A percentile compares a stretch with the other conserved stretches of the same genome.
Conservation (phyloP, 768 basidiomycete genomes). For the Boletus vermiculosoides region DNA sequence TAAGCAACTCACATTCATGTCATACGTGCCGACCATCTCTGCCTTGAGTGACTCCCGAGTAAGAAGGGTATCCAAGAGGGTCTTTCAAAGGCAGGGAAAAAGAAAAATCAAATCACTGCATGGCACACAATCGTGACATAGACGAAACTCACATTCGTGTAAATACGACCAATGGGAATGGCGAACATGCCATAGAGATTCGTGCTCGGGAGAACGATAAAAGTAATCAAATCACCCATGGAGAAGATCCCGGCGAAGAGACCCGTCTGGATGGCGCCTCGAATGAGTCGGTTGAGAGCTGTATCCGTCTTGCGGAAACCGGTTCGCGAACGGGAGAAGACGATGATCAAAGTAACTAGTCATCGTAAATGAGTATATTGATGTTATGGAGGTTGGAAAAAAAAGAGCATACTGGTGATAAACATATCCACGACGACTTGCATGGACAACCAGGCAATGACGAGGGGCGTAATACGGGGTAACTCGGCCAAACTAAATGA, state of each 20-base stretch:
- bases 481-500: neutral
- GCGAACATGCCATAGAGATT: neutral
- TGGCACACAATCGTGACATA: neutral
- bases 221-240: neutral
- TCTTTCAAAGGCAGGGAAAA: neutral
- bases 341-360: neutral
- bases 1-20: neutral
- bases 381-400: neutral
- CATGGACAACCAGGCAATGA: neutral
- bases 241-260: neutral
- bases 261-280: neutral
- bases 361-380: neutral
- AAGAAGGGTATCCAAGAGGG: conserved; percentile 11
- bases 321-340: neutral
- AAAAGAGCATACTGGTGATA: neutral
- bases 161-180: neutral
- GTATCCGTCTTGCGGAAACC: neutral
- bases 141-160: neutral
- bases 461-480: neutral
- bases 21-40: neutral
- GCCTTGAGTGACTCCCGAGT: conserved; percentile 7
- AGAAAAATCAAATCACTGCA: neutral
- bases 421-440: neutral
- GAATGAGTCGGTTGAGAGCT: neutral
- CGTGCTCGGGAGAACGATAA: neutral